phyloP scores from a whole-genome alignment of 345 rosid species.

The Melastoma malabathricum region DNA sequence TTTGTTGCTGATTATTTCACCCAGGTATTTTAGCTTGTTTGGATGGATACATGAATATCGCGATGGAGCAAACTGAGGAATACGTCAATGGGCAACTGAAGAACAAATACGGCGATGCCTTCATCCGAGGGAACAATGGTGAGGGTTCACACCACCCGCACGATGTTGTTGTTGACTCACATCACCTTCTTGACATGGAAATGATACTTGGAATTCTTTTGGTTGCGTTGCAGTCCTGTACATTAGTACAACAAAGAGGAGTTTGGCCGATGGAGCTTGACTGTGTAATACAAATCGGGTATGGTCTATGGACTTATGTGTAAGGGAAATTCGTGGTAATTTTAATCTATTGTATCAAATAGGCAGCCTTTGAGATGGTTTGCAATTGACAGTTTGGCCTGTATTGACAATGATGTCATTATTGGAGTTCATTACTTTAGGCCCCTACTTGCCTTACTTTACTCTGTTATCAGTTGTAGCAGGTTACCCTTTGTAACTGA shows the following conservation, averaged over 20 bases:
- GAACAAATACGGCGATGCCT: conserved; percentile 91
- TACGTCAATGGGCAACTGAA: conserved; percentile 88
- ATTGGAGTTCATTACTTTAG: too few relatives aligned
- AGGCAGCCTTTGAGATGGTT: too few relatives aligned
- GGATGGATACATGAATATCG: conserved; percentile 95
- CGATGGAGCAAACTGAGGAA: conserved; percentile 97
- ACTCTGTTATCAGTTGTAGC: too few relatives aligned
- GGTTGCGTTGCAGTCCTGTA: conserved; percentile 58
- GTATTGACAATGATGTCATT: too few relatives aligned
- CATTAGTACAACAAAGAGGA: conserved; percentile 76
- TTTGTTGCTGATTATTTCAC: background rate
- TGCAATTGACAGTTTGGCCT: too few relatives aligned
- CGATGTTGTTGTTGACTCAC: background rate
- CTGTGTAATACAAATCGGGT: background rate
- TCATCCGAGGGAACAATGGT: conserved; percentile 94
- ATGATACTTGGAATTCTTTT: background rate
- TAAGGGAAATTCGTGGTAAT: background rate
- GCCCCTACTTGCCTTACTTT: too few relatives aligned
- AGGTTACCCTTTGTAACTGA: too few relatives aligned
- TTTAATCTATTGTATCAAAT: too few relatives aligned
- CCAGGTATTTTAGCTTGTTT: conserved; percentile 76
- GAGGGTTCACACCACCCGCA: background rate
- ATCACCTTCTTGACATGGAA: background rate
- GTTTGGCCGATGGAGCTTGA: conserved; percentile 67
- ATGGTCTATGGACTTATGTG: background rate